Base-by-base conservation (phyloP, 352 stramenopile species). In the Globisporangium nunn region DNA sequence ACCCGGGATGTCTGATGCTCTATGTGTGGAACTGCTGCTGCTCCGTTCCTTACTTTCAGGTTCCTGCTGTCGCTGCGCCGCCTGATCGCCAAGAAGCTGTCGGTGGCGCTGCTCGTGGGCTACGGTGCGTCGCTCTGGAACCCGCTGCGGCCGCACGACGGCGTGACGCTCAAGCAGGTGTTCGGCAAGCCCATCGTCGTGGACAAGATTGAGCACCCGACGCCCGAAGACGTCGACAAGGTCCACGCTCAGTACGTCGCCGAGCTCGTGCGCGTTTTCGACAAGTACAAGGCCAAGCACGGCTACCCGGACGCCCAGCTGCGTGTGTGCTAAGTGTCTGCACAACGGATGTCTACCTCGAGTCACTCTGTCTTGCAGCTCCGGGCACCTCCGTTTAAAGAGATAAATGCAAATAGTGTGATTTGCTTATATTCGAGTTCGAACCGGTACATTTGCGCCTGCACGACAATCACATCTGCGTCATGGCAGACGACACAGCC, bases 231-330 rank as follows among this genome's bases (percentile, higher is more conserved):
- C 1, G 73, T 93, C 49, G 70, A 93, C 48, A 72, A 74, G 57
- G 59, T 92, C 39, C 84, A 91, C 44, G 62, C 74, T 23, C 57
- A 68, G 23, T 95, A 90, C 64, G 66, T 90, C 17, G 64, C 50
- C 14, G 81, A 91, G 54, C 81, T 93, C 30, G 67, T 84, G 52
- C 79, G 79, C 31, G 75, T 93, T 50, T 95, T 88, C 59, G 71
- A 91, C 54, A 88, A 85, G 70, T 90, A 93, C 78, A 95, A 95
- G 63, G 62, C 58, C 31, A 74, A 89, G 62, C 87, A 87, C 55
- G 81, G 77, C 1, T 86, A 85, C 56, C 66, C 67, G 33, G 65
- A 90, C 35, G 64, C 72, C 41, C 72, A 71, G 31, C 62, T 94
- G 45, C 67, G 72, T 31, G 62, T 94, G 35, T 62, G 71, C 50